A percentile compares a stretch with the other conserved stretches of the same genome.
These are phyloP conservation scores for Fusarium sp. DNA, from an alignment of 2,329 filamentous ascomycete species.

Conservation along the genomic window DNA sequence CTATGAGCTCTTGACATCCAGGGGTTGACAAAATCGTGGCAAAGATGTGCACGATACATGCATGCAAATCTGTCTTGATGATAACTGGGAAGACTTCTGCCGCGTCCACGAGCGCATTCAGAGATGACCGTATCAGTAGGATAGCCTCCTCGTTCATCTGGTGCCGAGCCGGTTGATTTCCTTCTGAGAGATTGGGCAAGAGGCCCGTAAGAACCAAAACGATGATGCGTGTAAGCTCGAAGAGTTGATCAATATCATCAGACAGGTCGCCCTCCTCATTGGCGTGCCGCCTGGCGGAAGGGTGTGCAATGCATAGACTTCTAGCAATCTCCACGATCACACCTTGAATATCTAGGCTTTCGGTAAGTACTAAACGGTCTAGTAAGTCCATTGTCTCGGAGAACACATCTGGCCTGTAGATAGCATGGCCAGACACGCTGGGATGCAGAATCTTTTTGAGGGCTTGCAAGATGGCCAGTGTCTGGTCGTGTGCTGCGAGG, in stretches of 20 bases:
- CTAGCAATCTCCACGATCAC: slow-evolving; percentile 95
- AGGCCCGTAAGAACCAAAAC: slow-evolving; percentile 90
- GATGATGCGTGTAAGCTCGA: slow-evolving; percentile 95
- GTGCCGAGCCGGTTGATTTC: slow-evolving; percentile 73
- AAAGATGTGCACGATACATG: slow-evolving; percentile 97
- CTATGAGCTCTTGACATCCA: slow-evolving; percentile 83
- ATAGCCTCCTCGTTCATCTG: slow-evolving; percentile 90
- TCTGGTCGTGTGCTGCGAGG: slow-evolving; percentile 80
- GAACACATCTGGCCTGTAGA: slow-evolving; percentile 96
- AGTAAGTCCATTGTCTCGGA: slow-evolving; percentile 97
- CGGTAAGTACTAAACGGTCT: slow-evolving; percentile 90
- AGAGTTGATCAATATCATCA: slow-evolving; percentile 97
- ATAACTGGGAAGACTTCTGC: slow-evolving; percentile 96
- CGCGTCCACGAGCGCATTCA: slow-evolving; percentile 92
- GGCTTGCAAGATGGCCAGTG: slow-evolving; percentile 87
- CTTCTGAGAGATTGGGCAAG: slow-evolving; percentile 82
- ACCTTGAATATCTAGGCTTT: slow-evolving; percentile 86
- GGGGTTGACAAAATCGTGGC: slow-evolving; percentile 90
- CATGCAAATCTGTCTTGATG: slow-evolving; percentile 95
- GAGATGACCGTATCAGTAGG: slow-evolving; percentile 79
- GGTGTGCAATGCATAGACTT: slow-evolving; percentile 89
- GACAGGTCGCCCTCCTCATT: slow-evolving; percentile 81
- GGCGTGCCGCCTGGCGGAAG: slow-evolving; percentile 74
- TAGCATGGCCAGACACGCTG: slow-evolving; percentile 93
- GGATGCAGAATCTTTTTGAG: slow-evolving; percentile 95